These are phyloP conservation scores for Apiotrichum porosum DNA, from an alignment of 1,284 basidiomycete species.

Conservation along the genomic window DNA sequence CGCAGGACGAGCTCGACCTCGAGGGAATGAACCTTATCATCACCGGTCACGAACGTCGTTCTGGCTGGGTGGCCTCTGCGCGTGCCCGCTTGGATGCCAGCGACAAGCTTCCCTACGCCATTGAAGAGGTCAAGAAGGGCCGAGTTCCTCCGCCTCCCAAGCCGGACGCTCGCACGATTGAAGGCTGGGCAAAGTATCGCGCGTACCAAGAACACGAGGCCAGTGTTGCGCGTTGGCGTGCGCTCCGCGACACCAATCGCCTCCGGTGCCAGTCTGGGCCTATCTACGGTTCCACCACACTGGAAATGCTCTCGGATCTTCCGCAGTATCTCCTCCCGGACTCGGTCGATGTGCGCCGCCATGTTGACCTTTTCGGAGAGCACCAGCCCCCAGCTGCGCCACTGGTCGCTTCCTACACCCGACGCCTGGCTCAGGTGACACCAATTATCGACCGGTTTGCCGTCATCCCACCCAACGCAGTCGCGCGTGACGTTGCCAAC, in stretches of 20 bases:
- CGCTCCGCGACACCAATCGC: constrained; percentile 68
- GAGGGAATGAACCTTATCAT: constrained; percentile 65
- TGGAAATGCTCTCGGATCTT: constrained; percentile 51
- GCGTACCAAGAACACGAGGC: constrained; percentile 57
- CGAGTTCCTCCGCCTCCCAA: constrained; percentile 56
- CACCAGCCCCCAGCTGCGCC: constrained; percentile 45
- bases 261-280: constrained; percentile 64
- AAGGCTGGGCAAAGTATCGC: constrained; percentile 63
- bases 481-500: constrained; percentile 67
- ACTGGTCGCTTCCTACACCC: constrained; percentile 61
- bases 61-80: constrained; percentile 56
- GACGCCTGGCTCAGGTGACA: constrained; percentile 59
- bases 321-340: constrained; percentile 59
- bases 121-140: constrained; percentile 50
- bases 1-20: constrained; percentile 56
- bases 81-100: constrained; percentile 65
- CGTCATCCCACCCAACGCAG: constrained; percentile 74
- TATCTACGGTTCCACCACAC: constrained; percentile 62
- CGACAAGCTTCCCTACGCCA: constrained; percentile 58
- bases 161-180: constrained; percentile 65
- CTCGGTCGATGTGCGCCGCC: constrained; percentile 50
- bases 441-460: constrained; percentile 67
- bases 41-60: constrained; percentile 50
- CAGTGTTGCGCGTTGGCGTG: constrained; percentile 61
- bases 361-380: constrained; percentile 38